Conservation (phyloP, 2,329 filamentous ascomycete species). For the Botryotinia globosa region DNA sequence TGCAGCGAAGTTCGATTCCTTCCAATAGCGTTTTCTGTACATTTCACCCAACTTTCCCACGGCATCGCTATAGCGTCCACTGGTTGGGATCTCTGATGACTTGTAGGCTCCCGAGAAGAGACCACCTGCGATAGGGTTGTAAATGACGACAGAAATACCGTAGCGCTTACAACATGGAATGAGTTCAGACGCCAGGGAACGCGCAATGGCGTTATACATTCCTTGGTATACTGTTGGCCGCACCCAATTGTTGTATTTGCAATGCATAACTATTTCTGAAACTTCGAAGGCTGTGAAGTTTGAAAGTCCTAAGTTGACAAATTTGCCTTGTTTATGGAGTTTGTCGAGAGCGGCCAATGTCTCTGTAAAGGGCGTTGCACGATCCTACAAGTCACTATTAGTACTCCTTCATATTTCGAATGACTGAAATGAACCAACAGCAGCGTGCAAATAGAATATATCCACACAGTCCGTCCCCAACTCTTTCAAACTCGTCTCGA, state of each 20-base stretch:
- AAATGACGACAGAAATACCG: conserved; percentile 74
- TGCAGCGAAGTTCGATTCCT: conserved; percentile 60
- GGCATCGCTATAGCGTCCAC: conserved; percentile 66
- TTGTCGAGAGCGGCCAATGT: conserved; percentile 76
- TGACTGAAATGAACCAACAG: conserved; percentile 37
- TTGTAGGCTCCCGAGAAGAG: conserved; percentile 69
- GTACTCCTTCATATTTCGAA: not conserved
- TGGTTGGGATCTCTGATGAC: conserved; percentile 51
- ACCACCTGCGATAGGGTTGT: conserved; percentile 80
- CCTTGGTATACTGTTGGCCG: conserved; percentile 68
- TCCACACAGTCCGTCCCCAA: conserved; percentile 72
- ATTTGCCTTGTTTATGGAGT: conserved; percentile 80
- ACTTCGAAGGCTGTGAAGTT: conserved; percentile 89
- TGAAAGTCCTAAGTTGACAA: conserved; percentile 73
- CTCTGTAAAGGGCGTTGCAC: conserved; percentile 71
- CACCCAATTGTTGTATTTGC: conserved; percentile 77
- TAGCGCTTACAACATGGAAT: conserved; percentile 72
- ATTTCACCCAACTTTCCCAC: conserved; percentile 43
- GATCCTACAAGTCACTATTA: conserved; percentile 42
- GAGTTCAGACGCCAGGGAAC: conserved; percentile 72
- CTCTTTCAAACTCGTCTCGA: conserved; percentile 68
- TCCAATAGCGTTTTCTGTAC: conserved; percentile 62
- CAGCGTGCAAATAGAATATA: conserved; percentile 74
- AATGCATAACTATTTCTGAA: conserved; percentile 77
- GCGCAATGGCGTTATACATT: conserved; percentile 81